Percentiles rank a stretch among this genome's conserved stretches.
Conservation (phyloP, 345 rosid species). For the Citrus hindsii region DNA sequence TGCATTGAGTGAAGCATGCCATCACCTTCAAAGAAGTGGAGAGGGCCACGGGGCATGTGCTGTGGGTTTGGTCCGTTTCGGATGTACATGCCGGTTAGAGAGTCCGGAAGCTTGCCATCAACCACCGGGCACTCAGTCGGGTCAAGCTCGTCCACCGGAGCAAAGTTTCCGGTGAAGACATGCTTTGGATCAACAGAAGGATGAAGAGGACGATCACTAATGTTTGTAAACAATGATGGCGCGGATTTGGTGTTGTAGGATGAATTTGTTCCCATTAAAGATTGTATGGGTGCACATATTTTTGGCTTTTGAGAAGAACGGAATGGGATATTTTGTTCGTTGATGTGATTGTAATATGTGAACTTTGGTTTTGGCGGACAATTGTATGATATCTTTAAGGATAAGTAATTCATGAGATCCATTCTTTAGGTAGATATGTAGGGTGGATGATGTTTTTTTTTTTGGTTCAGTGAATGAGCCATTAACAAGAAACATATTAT, state of each 20-base stretch:
- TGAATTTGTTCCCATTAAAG: too few species aligned
- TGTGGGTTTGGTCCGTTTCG: conserved; percentile 29
- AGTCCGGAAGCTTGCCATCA: conserved; percentile 15
- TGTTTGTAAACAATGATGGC: not conserved
- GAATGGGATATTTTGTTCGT: too few species aligned
- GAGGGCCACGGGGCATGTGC: conserved; percentile 12
- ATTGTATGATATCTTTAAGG: too few species aligned
- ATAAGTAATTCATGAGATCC: too few species aligned
- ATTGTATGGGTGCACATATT: not conserved
- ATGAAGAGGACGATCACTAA: conserved; percentile 14
- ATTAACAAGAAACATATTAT: too few species aligned
- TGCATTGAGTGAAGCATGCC: conserved; percentile 28
- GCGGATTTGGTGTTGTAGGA: not conserved
- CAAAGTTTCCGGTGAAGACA: conserved; percentile 18
- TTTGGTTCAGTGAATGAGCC: too few species aligned
- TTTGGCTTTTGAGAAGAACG: not conserved
- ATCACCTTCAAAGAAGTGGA: conserved; percentile 25
- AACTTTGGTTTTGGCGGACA: too few species aligned
- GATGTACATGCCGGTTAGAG: conserved; percentile 15
- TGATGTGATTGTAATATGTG: too few species aligned
- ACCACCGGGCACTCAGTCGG: conserved; percentile 7
- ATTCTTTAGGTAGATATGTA: too few species aligned
- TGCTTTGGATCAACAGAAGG: conserved; percentile 12
- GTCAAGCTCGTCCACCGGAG: conserved; percentile 15
- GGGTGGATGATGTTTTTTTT: too few species aligned